Base-by-base conservation (phyloP, 2,329 filamentous ascomycete species). In the Clonostachys sp. region DNA sequence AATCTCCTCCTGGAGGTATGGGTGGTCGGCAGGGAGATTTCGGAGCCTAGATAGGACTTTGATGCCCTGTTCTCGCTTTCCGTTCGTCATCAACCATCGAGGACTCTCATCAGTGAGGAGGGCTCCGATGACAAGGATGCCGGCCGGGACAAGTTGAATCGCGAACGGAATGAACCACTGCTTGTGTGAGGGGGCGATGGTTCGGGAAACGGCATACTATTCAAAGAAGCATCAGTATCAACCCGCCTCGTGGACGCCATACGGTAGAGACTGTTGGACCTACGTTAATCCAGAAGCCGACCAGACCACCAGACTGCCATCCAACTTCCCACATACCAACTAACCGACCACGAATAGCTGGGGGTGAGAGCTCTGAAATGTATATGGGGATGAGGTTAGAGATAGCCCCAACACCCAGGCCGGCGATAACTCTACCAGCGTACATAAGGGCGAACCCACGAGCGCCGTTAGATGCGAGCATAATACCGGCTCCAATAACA, bases 121-220 rank as follows among this genome's bases (percentile, higher is more conserved):
- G 5, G 69, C 64, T 12, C 73, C 73, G 12, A 72, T 54, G 42
- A 79, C 67, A 18, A 82, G 67, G 3, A 80, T 55, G 12, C 75
- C 75, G 3, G 71, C 69, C 0, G 84, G 85, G 46, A 87, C 83
- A 4, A 88, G 72, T 64, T 87, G 84, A 2, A 88, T 74, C 2
- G 74, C 79, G 51, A 86, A 81, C 3, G 84, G 83, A 34, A 87
- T 76, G 34, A 82, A 65, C 83, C 83, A 87, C 60, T 84, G 82
- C 3, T 66, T 66, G 7, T 18, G 14, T 12, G 36, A 71, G 2
- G 73, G 58, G 2, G 66, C 60, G 55, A 78, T 59, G 47, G 76
- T 70, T 48, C 68, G 62, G 68, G 75, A 71, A 51, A 86, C 74
- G 46, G 80, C 83, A 50, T 83, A 84, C 36, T 39, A 18, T 30